Percentiles rank a stretch among this genome's conserved stretches.
Evolutionary conservation across 106 monocot genomes (phyloP).

Genomic region (Acanthochlamys bracteata): DNA sequence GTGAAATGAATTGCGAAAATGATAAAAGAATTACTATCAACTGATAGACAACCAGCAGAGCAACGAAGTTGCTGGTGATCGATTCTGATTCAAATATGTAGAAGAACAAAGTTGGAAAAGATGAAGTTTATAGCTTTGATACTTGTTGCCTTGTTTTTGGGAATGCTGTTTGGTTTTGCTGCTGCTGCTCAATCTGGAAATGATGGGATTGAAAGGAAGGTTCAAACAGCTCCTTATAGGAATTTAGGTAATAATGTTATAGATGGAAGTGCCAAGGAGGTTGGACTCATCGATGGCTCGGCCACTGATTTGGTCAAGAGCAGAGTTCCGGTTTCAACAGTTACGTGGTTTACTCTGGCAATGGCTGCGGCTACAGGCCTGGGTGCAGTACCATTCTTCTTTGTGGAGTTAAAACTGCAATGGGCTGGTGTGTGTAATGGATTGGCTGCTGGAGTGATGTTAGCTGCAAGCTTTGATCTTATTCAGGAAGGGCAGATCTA

Average conservation of each 20-base stretch:
- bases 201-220: slow-evolving; percentile 17
- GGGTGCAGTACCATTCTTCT: slow-evolving; percentile 94
- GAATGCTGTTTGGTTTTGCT: slow-evolving; percentile 15
- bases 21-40: too few relatives aligned
- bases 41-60: too few relatives aligned
- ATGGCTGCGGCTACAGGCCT: slow-evolving; percentile 96
- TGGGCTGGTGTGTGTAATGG: slow-evolving; percentile 98
- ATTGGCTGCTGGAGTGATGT: slow-evolving; percentile 92
- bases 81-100: too few relatives aligned
- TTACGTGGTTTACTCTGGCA: slow-evolving; percentile 85
- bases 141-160: slow-evolving; percentile 10
- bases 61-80: too few relatives aligned
- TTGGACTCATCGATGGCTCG: slow-evolving; percentile 30
- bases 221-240: slow-evolving; percentile 50
- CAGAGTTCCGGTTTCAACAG: slow-evolving; percentile 62
- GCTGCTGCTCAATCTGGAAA: slow-evolving; percentile 36
- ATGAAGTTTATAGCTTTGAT: slow-evolving; percentile 26
- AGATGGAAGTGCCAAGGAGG: slow-evolving; percentile 55
- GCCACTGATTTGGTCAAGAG: slow-evolving; percentile 10
- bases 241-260: slow-evolving; percentile 35
- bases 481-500: slow-evolving; percentile 87
- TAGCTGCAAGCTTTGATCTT: slow-evolving; percentile 97
- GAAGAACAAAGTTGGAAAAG: background rate
- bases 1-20: too few relatives aligned
- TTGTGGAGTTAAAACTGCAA: slow-evolving; percentile 86